phyloP scores from a whole-genome alignment of 2,329 filamentous ascomycete genomes.

The Pestalotiopsis sp. region DNA sequence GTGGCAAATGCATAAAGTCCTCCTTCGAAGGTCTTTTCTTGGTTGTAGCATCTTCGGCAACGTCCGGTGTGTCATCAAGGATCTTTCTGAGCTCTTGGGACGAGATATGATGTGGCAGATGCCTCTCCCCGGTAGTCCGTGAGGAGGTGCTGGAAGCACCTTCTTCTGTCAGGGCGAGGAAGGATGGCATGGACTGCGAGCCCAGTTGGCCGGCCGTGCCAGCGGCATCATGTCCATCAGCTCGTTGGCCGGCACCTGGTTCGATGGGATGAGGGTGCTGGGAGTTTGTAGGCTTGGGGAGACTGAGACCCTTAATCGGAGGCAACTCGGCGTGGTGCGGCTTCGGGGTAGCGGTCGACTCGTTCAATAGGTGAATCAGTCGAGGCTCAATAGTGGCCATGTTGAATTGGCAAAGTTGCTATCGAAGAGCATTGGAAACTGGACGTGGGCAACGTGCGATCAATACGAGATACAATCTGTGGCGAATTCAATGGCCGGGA shows the following conservation, averaged over 20 bases:
- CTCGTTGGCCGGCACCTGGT: conserved; percentile 46
- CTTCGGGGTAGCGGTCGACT: conserved; percentile 51
- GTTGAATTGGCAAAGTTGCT: conserved; percentile 35
- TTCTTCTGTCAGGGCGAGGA: conserved; percentile 32
- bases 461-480: conserved; percentile 13
- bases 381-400: conserved; percentile 71
- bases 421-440: conserved; percentile 40
- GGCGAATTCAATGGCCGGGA: conserved; percentile 15
- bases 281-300: conserved; percentile 45
- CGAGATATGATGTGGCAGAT: conserved; percentile 35
- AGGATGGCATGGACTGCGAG: conserved; percentile 30
- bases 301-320: conserved; percentile 52
- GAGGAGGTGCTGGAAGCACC: conserved; percentile 17
- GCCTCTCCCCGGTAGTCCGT: conserved; percentile 29
- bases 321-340: conserved; percentile 55
- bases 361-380: conserved; percentile 67
- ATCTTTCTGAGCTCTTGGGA: conserved; percentile 49
- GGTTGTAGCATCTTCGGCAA: conserved; percentile 46
- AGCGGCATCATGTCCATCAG: conserved; percentile 37
- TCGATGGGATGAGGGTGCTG: conserved; percentile 51
- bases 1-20: conserved; percentile 65
- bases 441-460: conserved; percentile 17
- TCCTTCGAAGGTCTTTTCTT: conserved; percentile 65
- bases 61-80: conserved; percentile 46
- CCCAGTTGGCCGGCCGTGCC: conserved; percentile 23